Evolutionary conservation across 306 rosid species (phyloP), one percentile per base, ranked within the genome.

Genomic region (Gastrolobium villosum): DNA sequence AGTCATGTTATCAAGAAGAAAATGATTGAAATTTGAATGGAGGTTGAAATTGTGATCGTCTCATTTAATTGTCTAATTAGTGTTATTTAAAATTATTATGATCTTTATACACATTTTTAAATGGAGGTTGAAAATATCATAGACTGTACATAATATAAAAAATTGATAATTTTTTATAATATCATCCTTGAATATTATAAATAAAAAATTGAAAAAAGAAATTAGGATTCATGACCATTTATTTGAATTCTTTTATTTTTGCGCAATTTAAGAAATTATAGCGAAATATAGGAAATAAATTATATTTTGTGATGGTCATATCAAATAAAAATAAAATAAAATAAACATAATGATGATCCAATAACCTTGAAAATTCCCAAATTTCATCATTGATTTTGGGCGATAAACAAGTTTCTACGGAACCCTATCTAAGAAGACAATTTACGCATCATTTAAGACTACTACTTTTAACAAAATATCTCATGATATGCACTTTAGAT

Each of bases 401-500:
- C 5, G 11, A 66, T 44, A 30, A 9, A 36, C 32, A 65, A 43
- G 6, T 66, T 28, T 45, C 0, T 8, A 11, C 72, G 13, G 2
- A 8, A 43, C 0, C 26, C 26, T 20, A 20, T 20, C 26, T 20
- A 20, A 20, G 26, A 20, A 20, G 26, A 20, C 26, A 20, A 20
- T 20, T 20, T 20, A 20, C 26, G 26, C 26, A 20, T 20, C 55
- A 5, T 66, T 7, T 66, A 66, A 66, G 44, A 4, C 7, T 15
- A 10, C 55, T 30, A 44, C 40, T 66, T 66, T 66, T 10, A 26
- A 28, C 72, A 44, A 44, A 66, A 28, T 66, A 66, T 37, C 30
- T 10, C 10, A 28, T 53, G 40, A 66, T 30, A 44, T 44, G 71
- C 37, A 41, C 26, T 65, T 65, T 43, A 65, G 31, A 43, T 65